These are phyloP conservation scores for Fusarium pininemorale DNA, from an alignment of 2,329 filamentous ascomycete genomes.

Conservation along the genomic window DNA sequence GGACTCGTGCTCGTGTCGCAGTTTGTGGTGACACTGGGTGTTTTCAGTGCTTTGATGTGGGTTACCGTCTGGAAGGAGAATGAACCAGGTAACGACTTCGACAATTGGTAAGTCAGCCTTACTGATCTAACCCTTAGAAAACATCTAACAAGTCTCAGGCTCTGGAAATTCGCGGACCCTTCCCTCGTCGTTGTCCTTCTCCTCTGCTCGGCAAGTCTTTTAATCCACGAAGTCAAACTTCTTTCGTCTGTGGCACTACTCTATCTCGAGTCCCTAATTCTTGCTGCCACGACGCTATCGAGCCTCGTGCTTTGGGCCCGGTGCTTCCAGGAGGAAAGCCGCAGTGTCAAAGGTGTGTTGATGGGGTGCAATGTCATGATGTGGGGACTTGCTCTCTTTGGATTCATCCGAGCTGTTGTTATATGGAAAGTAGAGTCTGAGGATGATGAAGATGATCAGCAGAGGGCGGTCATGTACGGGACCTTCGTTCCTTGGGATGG, in stretches of 20 bases:
- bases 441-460: conserved; percentile 4
- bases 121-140: accelerated
- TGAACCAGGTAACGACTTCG: conserved; percentile 36
- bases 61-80: conserved; percentile 40
- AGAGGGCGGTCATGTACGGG: conserved; percentile 27
- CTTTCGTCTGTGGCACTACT: conserved; percentile 42
- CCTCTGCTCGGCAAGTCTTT: conserved; percentile 35
- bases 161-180: conserved; percentile 40
- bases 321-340: conserved; percentile 36
- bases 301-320: conserved; percentile 36
- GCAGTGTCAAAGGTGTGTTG: conserved; percentile 38
- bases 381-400: conserved; percentile 42
- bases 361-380: conserved; percentile 43
- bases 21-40: conserved; percentile 33
- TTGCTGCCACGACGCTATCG: conserved; percentile 31
- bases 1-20: conserved; percentile 42
- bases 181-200: conserved; percentile 31
- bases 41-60: conserved; percentile 43
- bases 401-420: conserved; percentile 42
- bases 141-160: conserved; percentile 28
- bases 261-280: conserved; percentile 42
- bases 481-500: conserved; percentile 33
- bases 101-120: conserved; percentile 34
- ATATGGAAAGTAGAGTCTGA: conserved; percentile 39
- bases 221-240: conserved; percentile 40